Evolutionary conservation across 495 filamentous ascomycete genomes (phyloP), one percentile per base, ranked within the genome.

Genomic region (Penicillium daleae): DNA sequence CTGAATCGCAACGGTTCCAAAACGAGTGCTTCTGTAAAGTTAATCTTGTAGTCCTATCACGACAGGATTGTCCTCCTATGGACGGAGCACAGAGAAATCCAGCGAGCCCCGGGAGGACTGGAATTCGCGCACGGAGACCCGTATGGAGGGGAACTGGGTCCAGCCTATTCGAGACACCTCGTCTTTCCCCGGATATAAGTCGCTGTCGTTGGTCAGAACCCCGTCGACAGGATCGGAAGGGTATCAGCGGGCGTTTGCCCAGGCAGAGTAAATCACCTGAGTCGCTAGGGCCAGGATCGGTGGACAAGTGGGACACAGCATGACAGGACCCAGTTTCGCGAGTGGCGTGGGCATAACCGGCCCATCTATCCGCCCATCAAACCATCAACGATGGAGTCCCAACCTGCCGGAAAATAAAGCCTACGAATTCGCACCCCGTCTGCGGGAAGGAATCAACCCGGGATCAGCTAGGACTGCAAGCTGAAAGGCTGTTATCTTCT

Each of bases 81-180:
- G 51, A 35, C 51, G 31, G 51, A 32, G 51, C 27, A 21, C 31
- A 10, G 50, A 21, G 21, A 48, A 49, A 1, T 19, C 39, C 33
- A 39, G 56, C 10, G 26, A 35, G 46, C 26, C 46, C 46, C 27
- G 46, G 53, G n/a, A 54, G n/a, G 29, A 54, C 49, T n/a, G 33
- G 32, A 56, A 17, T 61, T 46, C 35, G 60, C 60, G 61, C 67
- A 68, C 66, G 60, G 63, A 66, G 62, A 63, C 60, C 55, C 63
- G 60, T 56, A 57, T 49, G 56, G 66, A 48, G 57, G 44, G 32
- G 35, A 46, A 54, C 42, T 39, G 39, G 39, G 31, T 44, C 55
- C 46, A 57, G 60, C 49, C 66, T 63, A 68, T 63, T 60, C 46
- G 24, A 29, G 27, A 17, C 19, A n/a, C 59, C 55, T 26, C n/a